Conservation (phyloP, 306 rosid genomes). For the Sophora flavescens region DNA sequence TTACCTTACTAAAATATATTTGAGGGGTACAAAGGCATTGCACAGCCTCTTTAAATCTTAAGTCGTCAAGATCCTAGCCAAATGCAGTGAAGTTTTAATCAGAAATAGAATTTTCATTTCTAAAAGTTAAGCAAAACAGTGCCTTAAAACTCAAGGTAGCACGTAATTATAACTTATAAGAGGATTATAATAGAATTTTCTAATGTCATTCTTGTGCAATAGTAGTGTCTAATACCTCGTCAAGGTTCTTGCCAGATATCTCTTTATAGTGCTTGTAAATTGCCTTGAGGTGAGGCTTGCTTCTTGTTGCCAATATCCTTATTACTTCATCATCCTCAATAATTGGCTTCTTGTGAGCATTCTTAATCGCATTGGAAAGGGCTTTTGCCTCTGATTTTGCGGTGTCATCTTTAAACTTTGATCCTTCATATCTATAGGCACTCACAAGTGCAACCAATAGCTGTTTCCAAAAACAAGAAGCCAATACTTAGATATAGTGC, state of each 20-base stretch:
- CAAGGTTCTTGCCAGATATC: constrained; percentile 62
- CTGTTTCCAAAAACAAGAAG: constrained; percentile 56
- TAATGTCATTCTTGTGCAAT: not conserved
- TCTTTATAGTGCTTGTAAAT: constrained; percentile 74
- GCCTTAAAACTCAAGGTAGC: not conserved
- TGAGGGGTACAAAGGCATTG: constrained; percentile 78
- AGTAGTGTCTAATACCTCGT: constrained; percentile 64
- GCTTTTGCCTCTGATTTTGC: constrained; percentile 78
- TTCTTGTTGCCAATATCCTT: constrained; percentile 77
- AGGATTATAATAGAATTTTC: constrained; percentile 3
- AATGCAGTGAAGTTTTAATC: constrained; percentile 11
- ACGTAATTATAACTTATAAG: not conserved
- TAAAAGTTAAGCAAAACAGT: constrained; percentile 17
- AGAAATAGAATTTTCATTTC: not conserved
- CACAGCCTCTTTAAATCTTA: constrained; percentile 70
- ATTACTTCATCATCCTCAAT: constrained; percentile 77
- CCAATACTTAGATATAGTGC: not conserved
- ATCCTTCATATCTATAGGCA: constrained; percentile 94
- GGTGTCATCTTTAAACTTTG: constrained; percentile 61
- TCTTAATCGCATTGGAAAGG: constrained; percentile 63
- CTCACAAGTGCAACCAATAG: constrained; percentile 87
- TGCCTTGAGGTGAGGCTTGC: constrained; percentile 74
- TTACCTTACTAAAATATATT: constrained; percentile 73
- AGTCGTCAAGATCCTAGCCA: constrained; percentile 69
- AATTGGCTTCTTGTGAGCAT: constrained; percentile 54